Evolutionary conservation across 495 filamentous ascomycete species (phyloP).

Genomic region (Aspergillus mulundensis): DNA sequence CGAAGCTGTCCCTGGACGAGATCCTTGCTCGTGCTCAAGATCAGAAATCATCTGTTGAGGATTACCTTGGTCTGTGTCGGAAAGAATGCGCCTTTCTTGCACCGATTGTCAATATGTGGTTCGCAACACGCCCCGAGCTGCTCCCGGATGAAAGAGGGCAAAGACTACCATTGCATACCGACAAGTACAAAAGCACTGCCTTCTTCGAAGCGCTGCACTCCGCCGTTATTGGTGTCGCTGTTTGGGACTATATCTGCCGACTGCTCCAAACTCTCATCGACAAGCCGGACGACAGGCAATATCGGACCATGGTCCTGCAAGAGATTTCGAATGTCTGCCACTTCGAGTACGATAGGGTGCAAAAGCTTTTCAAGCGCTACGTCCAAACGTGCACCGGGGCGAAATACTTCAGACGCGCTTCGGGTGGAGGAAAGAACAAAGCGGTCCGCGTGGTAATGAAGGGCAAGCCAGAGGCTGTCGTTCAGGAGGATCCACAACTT

Average conservation of each 20-base stretch:
- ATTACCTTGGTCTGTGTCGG: no score
- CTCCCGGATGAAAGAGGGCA: constrained; percentile 33
- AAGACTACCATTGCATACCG: constrained; percentile 18
- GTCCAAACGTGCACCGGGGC: constrained; percentile 20
- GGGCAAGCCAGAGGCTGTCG: constrained; percentile 24
- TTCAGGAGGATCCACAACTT: constrained; percentile 19
- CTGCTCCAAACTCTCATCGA: constrained; percentile 26
- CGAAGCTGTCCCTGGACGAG: no score
- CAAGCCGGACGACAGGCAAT: constrained; percentile 16
- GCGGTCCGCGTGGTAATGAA: constrained; percentile 26
- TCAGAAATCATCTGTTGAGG: no score
- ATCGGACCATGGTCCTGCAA: constrained; percentile 25
- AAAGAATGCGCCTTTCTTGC: no score
- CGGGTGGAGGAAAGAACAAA: constrained; percentile 25
- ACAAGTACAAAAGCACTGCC: constrained; percentile 30
- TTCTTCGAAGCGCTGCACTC: constrained; percentile 33
- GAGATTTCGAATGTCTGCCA: constrained; percentile 36
- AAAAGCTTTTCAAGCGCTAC: constrained; percentile 25
- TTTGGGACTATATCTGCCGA: constrained; percentile 33
- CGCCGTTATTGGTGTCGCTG: constrained; percentile 20
- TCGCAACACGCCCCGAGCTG: constrained; percentile 29
- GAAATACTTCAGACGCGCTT: constrained; percentile 31
- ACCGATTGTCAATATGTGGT: not conserved
- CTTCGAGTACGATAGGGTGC: constrained; percentile 30
- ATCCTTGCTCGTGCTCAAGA: no score